Conservation (phyloP, 2,329 filamentous ascomycete species). For the Fonsecaea nubica region DNA sequence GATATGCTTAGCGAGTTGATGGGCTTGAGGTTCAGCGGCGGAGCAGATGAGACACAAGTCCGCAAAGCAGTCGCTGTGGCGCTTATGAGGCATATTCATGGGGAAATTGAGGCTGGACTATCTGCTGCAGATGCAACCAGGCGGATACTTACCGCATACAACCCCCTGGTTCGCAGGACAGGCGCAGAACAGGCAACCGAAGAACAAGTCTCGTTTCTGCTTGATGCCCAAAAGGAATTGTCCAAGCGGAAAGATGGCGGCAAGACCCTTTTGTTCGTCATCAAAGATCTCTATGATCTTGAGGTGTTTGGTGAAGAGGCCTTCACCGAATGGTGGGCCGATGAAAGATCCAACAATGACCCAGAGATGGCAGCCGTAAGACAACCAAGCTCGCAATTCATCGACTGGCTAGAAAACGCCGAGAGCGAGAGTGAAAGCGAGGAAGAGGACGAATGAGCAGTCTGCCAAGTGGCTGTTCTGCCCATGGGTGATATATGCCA, state of each 20-base stretch:
- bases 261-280: slow-evolving; percentile 73
- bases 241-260: slow-evolving; percentile 68
- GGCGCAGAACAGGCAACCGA: slow-evolving; percentile 63
- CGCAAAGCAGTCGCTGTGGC: slow-evolving; percentile 84
- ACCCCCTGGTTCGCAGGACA: slow-evolving; percentile 64
- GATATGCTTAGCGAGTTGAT: slow-evolving; percentile 95
- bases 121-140: slow-evolving; percentile 69
- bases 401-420: slow-evolving; percentile 83
- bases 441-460: slow-evolving; percentile 61
- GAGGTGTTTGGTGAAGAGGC: slow-evolving; percentile 90
- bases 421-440: slow-evolving; percentile 72
- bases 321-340: slow-evolving; percentile 86
- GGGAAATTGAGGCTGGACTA: slow-evolving; percentile 66
- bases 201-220: slow-evolving; percentile 85
- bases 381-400: slow-evolving; percentile 75
- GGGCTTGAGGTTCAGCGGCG: slow-evolving; percentile 85
- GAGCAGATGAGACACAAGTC: slow-evolving; percentile 88
- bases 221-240: slow-evolving; percentile 82
- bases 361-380: slow-evolving; percentile 74
- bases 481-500: background rate
- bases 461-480: background rate
- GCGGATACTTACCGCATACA: slow-evolving; percentile 68
- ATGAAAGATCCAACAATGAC: slow-evolving; percentile 70
- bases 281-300: slow-evolving; percentile 82
- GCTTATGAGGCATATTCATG: slow-evolving; percentile 80